Conservation (phyloP, 225 moss, liverwort and hornwort species). For the Polytrichum commune region DNA sequence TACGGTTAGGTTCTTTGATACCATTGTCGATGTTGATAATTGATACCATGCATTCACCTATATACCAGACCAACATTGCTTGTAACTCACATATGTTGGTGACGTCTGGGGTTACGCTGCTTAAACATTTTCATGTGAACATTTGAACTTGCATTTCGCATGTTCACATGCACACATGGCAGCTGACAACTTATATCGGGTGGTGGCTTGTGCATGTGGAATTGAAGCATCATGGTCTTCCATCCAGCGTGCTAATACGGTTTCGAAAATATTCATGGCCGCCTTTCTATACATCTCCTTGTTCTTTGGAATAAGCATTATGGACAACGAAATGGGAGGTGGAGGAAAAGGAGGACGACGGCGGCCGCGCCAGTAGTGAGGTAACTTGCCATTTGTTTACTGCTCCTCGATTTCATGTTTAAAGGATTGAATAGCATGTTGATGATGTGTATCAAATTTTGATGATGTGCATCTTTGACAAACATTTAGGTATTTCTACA, state of each 20-base stretch:
- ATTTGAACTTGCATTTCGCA: not conserved
- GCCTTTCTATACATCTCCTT: constrained; percentile 47
- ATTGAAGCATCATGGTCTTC: constrained; percentile 29
- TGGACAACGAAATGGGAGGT: constrained; percentile 39
- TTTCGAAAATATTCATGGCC: constrained; percentile 38
- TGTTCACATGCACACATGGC: not conserved
- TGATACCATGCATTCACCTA: no score
- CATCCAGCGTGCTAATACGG: constrained; percentile 20
- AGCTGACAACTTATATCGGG: not conserved
- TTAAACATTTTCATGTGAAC: not conserved
- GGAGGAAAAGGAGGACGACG: constrained; percentile 37
- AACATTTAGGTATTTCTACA: no score
- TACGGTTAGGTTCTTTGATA: no score
- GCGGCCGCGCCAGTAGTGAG: constrained; percentile 27
- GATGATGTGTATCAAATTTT: no score
- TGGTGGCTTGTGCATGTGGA: constrained; percentile 5
- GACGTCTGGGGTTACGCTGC: no score
- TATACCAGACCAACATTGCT: no score
- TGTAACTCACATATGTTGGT: no score
- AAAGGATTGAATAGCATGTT: no score
- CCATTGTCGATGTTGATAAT: no score
- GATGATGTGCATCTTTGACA: no score
- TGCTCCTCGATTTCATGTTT: no score
- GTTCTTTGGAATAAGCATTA: constrained; percentile 46
- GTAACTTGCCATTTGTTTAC: no score